Percentiles rank a stretch among this genome's conserved stretches.
These are phyloP conservation scores for Speleostelium caveatum DNA, from an alignment of 78 protist genomes.

Conservation along the genomic window DNA sequence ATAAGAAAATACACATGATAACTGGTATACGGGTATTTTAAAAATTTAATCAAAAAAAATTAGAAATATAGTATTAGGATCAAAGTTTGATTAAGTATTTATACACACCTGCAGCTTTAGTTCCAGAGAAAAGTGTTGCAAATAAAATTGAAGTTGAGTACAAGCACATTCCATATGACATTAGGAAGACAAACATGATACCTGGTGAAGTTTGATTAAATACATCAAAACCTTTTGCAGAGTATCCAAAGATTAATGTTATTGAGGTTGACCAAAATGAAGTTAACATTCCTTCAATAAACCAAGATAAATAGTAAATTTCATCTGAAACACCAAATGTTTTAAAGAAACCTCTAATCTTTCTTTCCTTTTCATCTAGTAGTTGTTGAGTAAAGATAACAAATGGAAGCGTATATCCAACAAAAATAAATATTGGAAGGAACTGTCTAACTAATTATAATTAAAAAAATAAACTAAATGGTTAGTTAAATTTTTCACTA, in stretches of 20 bases:
- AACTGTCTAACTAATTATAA: too few species aligned
- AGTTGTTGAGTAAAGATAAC: conserved; percentile 3
- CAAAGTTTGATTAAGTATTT: too few species aligned
- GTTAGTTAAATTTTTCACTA: too few species aligned
- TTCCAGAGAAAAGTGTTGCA: background rate
- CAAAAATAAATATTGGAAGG: background rate
- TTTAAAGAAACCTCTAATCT: conserved; percentile 19
- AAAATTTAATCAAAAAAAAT: too few species aligned
- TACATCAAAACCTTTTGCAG: background rate
- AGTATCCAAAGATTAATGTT: conserved; percentile 19
- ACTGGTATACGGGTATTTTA: too few species aligned
- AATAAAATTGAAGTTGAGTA: background rate
- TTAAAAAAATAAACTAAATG: too few species aligned
- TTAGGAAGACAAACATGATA: conserved; percentile 2
- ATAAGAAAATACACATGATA: background rate
- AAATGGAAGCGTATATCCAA: conserved; percentile 35
- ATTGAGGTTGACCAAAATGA: background rate
- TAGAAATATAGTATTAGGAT: too few species aligned
- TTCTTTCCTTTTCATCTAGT: conserved; percentile 30
- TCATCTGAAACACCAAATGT: conserved; percentile 28
- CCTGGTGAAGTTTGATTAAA: background rate
- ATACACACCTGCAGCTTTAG: conserved; percentile 19
- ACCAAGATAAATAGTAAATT: conserved; percentile 8
- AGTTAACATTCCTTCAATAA: conserved; percentile 25
- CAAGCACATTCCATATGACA: conserved; percentile 9